These are phyloP conservation scores for Macrolepiota fuliginosa DNA, from an alignment of 768 basidiomycete species.

Conservation along the genomic window DNA sequence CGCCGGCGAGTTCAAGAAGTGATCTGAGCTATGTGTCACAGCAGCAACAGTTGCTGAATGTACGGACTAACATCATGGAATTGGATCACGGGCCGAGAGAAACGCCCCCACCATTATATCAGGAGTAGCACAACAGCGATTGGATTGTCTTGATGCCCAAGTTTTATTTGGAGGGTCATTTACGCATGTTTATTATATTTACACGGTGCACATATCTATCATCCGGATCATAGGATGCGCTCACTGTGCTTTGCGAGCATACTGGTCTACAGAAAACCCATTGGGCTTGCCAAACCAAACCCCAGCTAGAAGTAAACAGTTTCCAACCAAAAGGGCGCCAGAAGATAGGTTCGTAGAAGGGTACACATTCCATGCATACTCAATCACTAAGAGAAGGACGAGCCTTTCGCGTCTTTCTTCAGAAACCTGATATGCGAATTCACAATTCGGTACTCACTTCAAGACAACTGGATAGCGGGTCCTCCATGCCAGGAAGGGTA, in stretches of 20 bases:
- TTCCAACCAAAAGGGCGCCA: conserved; percentile 24
- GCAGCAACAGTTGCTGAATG: neutral
- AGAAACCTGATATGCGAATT: neutral
- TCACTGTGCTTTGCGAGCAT: neutral
- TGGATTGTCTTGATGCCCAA: neutral
- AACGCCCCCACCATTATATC: neutral
- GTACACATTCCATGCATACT: conserved; percentile 20
- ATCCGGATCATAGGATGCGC: neutral
- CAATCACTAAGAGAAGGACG: conserved; percentile 11
- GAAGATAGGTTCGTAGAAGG: conserved; percentile 24
- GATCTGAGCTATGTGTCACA: neutral
- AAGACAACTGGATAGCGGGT: conserved; percentile 59
- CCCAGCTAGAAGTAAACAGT: conserved; percentile 28
- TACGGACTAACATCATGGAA: neutral
- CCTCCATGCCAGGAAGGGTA: conserved; percentile 81
- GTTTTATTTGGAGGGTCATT: too few species aligned
- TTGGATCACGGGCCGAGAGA: neutral
- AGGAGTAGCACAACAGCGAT: neutral
- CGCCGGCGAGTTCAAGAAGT: neutral
- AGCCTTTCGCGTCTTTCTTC: neutral
- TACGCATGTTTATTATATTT: too few species aligned
- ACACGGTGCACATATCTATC: too few species aligned
- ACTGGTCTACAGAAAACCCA: neutral
- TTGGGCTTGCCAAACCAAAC: conserved; percentile 28
- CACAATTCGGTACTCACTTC: conserved; percentile 44